A percentile compares a stretch with the other conserved stretches of the same genome.
Evolutionary conservation across 495 filamentous ascomycete species (phyloP).

Genomic region (Xylaria palmicola): DNA sequence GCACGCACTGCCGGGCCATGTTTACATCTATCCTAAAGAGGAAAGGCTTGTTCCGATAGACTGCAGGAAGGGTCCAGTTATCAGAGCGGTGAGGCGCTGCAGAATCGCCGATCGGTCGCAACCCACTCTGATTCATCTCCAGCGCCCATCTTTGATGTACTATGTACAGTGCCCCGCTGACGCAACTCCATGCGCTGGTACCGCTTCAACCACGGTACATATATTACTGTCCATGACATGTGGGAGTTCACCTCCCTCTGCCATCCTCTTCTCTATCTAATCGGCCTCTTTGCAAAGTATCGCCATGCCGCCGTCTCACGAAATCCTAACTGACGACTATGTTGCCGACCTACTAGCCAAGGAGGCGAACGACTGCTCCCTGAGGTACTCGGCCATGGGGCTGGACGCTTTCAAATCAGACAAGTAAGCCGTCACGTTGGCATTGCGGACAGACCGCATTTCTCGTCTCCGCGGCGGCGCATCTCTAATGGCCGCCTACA

Average conservation of each 20-base stretch:
- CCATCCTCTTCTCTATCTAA: not conserved
- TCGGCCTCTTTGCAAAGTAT: not conserved
- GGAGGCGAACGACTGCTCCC: constrained; percentile 67
- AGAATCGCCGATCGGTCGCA: not conserved
- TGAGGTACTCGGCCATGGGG: constrained; percentile 71
- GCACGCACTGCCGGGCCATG: not conserved
- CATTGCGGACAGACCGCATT: too few relatives aligned
- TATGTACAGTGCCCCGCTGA: constrained; percentile 3
- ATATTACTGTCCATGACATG: not conserved
- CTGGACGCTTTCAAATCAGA: constrained; percentile 63
- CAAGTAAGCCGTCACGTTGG: constrained; percentile 56
- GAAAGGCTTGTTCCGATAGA: too few relatives aligned
- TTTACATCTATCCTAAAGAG: constrained; percentile 29
- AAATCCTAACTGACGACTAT: constrained; percentile 66
- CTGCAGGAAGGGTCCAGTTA: too few relatives aligned
- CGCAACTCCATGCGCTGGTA: not conserved
- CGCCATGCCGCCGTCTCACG: constrained; percentile 36
- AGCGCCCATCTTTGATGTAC: not conserved
- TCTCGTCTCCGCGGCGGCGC: not conserved
- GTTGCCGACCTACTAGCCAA: constrained; percentile 70
- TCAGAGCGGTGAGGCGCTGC: not conserved
- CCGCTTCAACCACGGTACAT: not conserved
- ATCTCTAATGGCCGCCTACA: constrained; percentile 19
- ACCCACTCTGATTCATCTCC: not conserved
- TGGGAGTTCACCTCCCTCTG: not conserved